Conservation (phyloP, 176 grass and related monocot genomes). For the Oryza brachyantha region DNA sequence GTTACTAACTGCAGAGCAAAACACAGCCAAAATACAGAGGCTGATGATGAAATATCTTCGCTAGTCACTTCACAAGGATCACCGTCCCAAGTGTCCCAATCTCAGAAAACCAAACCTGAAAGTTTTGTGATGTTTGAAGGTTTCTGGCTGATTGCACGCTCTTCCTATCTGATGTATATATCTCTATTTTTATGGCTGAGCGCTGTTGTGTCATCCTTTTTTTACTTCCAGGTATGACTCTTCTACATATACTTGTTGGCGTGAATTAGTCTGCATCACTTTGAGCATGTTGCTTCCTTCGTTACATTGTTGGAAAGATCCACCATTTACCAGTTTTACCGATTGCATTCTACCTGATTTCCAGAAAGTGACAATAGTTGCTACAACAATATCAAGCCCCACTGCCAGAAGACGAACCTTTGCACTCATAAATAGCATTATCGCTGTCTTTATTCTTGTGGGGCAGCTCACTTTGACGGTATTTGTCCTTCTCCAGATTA, state of each 20-base stretch:
- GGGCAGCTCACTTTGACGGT: slow-evolving; percentile 97
- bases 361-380: slow-evolving; percentile 94
- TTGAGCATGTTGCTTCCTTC: not conserved
- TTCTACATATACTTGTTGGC: slow-evolving; percentile 2
- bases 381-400: slow-evolving; percentile 68
- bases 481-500: slow-evolving; percentile 18
- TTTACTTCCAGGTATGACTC: slow-evolving; percentile 80
- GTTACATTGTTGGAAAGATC: not conserved
- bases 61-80: slow-evolving; percentile 59
- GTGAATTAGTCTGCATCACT: not conserved
- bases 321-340: not conserved
- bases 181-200: slow-evolving; percentile 81
- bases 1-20: slow-evolving; percentile 36
- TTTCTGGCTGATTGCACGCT: slow-evolving; percentile 71
- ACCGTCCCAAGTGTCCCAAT: slow-evolving; percentile 13
- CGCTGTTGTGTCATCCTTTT: slow-evolving; percentile 81
- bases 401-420: slow-evolving; percentile 77
- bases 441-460: slow-evolving; percentile 90
- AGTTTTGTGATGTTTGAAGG: slow-evolving; percentile 84
- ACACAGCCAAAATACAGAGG: slow-evolving; percentile 12
- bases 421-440: slow-evolving; percentile 94
- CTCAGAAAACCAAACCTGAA: slow-evolving; percentile 42
- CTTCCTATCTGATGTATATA: slow-evolving; percentile 72
- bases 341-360: slow-evolving; percentile 24
- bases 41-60: slow-evolving; percentile 60